These are phyloP conservation scores for Kazachstania viticola DNA, from an alignment of 805 yeast species.

Conservation along the genomic window DNA sequence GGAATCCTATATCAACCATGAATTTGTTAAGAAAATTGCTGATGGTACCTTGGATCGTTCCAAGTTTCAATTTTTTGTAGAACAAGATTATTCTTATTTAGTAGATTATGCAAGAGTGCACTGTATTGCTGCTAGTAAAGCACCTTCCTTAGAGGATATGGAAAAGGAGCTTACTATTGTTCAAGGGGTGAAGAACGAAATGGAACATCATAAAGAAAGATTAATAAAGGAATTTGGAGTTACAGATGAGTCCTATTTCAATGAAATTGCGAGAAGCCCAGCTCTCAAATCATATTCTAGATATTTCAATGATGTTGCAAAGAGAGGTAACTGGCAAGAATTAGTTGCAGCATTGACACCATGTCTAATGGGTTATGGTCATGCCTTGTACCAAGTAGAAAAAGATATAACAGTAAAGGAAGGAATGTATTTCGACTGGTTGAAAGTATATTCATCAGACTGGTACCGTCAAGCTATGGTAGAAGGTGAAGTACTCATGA, in stretches of 20 bases:
- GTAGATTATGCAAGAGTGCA: conserved; percentile 59
- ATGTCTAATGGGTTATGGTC: conserved; percentile 60
- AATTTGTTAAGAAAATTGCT: conserved; percentile 46
- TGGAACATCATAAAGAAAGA: conserved; percentile 42
- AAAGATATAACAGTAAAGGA: conserved; percentile 22
- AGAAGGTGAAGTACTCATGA: conserved; percentile 39
- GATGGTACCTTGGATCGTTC: conserved; percentile 36
- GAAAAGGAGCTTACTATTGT: conserved; percentile 41
- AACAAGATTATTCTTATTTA: conserved; percentile 58
- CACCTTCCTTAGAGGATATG: conserved; percentile 43
- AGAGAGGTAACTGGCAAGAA: conserved; percentile 47
- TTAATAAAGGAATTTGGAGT: conserved; percentile 29
- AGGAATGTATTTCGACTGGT: conserved; percentile 38
- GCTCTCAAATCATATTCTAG: conserved; percentile 54
- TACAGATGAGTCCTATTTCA: conserved; percentile 35
- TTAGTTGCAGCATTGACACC: conserved; percentile 63
- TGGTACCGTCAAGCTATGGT: conserved; percentile 45
- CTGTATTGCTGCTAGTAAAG: conserved; percentile 49
- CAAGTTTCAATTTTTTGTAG: conserved; percentile 40
- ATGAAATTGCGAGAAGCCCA: conserved; percentile 35
- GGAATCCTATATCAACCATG: conserved; percentile 49
- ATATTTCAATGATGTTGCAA: conserved; percentile 44
- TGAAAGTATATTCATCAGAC: conserved; percentile 46
- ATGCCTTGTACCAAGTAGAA: conserved; percentile 35
- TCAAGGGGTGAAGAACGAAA: conserved; percentile 41